Evolutionary conservation across 306 rosid species (phyloP).

Genomic region (Comarum palustre): DNA sequence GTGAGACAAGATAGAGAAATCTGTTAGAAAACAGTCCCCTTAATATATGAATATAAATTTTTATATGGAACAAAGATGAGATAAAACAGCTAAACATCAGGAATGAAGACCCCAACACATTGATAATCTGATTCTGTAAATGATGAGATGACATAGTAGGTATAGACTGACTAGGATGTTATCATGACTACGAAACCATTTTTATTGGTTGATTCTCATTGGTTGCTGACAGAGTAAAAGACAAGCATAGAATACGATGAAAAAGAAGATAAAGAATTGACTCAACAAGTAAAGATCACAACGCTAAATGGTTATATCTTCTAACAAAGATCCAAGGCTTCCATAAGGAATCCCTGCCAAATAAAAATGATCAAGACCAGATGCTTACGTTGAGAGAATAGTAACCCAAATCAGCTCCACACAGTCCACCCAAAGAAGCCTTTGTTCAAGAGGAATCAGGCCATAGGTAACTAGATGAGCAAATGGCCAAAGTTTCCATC

Average conservation of each 20-base stretch:
- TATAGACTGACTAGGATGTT: background rate
- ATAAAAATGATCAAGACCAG: slow-evolving; percentile 15
- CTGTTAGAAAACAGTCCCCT: background rate
- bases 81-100: background rate
- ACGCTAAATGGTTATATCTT: background rate
- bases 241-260: background rate
- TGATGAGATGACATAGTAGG: background rate
- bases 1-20: background rate
- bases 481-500: slow-evolving; percentile 99
- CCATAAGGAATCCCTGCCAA: slow-evolving; percentile 12
- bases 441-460: slow-evolving; percentile 80
- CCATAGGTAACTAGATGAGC: slow-evolving; percentile 97
- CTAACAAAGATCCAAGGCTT: background rate
- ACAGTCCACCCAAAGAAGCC: slow-evolving; percentile 98
- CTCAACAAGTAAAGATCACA: background rate
- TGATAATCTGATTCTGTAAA: background rate
- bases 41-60: no score
- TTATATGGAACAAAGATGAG: slow-evolving; percentile 1
- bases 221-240: background rate
- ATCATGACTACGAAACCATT: background rate
- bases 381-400: slow-evolving; percentile 85
- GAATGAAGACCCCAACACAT: background rate
- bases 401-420: slow-evolving; percentile 98
- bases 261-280: background rate
- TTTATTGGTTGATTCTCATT: background rate